Base-by-base conservation (phyloP, 106 monocot species). In the Dactylorhiza incarnata region DNA sequence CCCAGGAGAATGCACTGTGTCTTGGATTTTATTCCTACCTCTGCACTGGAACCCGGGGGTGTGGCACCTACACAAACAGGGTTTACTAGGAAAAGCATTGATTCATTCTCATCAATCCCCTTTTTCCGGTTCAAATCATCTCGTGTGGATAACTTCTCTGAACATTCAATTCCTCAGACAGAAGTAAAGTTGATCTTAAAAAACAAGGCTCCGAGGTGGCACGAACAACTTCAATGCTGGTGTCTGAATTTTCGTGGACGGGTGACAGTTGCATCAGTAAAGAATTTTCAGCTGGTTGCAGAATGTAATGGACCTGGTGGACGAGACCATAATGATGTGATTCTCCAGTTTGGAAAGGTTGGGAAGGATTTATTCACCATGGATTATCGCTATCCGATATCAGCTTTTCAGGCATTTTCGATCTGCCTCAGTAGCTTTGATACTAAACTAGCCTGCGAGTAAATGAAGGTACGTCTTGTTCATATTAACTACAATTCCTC, bases 401-500 rank as follows among this genome's bases (percentile, higher is more conserved):
- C 92, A 11, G 88, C 95, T 48, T 95, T 95, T 70, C 95, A 95
- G 73, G 95, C 95, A 9, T 95, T 95, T 82, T 92, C 90, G 2
- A 88, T 92, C 49, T 95, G 95, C 73, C 90, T 95, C 68, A 95
- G 95, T 46, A 95, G 95, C 78, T 92, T 95, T 51, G 90, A 95
- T 77, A 92, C 92, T 66, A 95, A 86, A 81, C 86, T 95, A 24
- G 87, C 87, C 6, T 92, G 95, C 63, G 92, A 95, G 71, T 95
- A 73, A 89, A 45, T 26, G 2, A 68, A 68, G 75, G 65, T 65
- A 25, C 29, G 65, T 65, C 11, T 65, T 24, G 26, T 12, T 65
- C 26, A 24, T 11, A 12, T 25, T 63, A 25, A 12, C 9, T 63
- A 9, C 22, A n/a, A 63, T 63, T 25, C 8, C 25, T 7, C 17